These are phyloP conservation scores for Daldinia bambusicola DNA, from an alignment of 495 filamentous ascomycete genomes.

Conservation along the genomic window DNA sequence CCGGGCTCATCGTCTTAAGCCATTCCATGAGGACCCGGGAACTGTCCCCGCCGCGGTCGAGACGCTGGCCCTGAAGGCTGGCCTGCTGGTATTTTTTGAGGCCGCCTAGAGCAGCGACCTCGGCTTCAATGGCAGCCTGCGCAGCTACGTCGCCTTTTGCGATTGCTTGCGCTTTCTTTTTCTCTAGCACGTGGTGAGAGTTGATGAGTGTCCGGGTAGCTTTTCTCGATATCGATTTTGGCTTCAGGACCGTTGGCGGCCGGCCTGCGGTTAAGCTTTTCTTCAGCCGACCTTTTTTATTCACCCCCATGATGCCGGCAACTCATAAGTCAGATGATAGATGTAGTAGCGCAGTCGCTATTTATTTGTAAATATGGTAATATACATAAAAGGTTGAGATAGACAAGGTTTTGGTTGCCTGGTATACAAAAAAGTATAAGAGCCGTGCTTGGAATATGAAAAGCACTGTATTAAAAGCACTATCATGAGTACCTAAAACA, in stretches of 20 bases:
- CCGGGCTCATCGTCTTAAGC: conserved; percentile 63
- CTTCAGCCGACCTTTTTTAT: conserved; percentile 53
- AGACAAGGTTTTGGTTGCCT: background rate
- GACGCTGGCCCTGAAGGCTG: conserved; percentile 86
- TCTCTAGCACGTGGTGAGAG: conserved; percentile 84
- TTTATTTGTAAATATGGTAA: background rate
- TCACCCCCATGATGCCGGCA: conserved; percentile 44
- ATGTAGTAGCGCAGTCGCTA: background rate
- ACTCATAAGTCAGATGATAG: background rate
- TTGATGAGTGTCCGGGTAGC: conserved; percentile 84
- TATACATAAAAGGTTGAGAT: background rate
- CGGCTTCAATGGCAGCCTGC: conserved; percentile 65
- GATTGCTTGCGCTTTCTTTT: conserved; percentile 74
- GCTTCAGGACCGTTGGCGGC: conserved; percentile 64
- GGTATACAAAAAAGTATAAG: background rate
- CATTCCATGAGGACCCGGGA: conserved; percentile 88
- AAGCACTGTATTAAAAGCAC: background rate
- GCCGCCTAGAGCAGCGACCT: conserved; percentile 72
- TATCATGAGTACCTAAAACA: background rate
- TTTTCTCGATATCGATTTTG: conserved; percentile 77
- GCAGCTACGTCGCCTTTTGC: conserved; percentile 67
- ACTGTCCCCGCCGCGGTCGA: conserved; percentile 88
- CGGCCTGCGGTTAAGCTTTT: conserved; percentile 74
- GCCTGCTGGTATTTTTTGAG: conserved; percentile 87
- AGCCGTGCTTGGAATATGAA: background rate